Percentiles rank a stretch among this genome's conserved stretches.
Conservation (phyloP, 1,139 yeast species). For the Hyphopichia burtonii region DNA sequence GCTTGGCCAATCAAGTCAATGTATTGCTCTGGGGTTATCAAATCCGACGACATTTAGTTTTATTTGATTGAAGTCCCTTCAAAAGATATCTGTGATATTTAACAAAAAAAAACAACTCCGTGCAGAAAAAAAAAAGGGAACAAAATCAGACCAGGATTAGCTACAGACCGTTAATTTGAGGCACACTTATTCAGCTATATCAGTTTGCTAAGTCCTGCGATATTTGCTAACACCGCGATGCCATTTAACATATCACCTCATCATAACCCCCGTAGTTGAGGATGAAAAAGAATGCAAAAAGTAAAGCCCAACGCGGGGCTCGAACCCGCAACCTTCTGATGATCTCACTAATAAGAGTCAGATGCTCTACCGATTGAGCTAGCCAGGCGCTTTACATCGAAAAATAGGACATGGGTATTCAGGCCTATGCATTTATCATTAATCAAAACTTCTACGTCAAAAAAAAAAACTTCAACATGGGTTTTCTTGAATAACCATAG, state of each 20-base stretch:
- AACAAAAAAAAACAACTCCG: neutral
- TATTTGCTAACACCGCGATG: too few relatives aligned
- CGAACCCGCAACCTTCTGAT: conserved; percentile 53
- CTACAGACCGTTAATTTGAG: too few relatives aligned
- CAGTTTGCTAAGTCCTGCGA: too few relatives aligned
- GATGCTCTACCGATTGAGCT: conserved; percentile 25
- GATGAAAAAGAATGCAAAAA: conserved; percentile 1
- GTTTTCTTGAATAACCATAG: too few relatives aligned
- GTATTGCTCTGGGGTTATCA: conserved; percentile 9
- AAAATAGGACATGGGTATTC: too few relatives aligned
- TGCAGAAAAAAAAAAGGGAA: too few relatives aligned
- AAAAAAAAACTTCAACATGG: too few relatives aligned
- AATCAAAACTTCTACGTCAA: too few relatives aligned
- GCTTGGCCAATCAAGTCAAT: conserved; percentile 21
- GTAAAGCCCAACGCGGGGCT: conserved; percentile 49
- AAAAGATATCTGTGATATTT: neutral
- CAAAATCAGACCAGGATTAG: too few relatives aligned
- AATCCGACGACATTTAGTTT: neutral
- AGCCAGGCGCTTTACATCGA: too few relatives aligned
- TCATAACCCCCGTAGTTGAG: neutral
- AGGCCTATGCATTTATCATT: too few relatives aligned
- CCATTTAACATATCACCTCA: neutral
- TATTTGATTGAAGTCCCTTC: neutral
- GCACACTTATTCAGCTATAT: too few relatives aligned
- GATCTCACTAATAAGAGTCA: conserved; percentile 15